A percentile compares a stretch with the other conserved stretches of the same genome.
phyloP scores from a whole-genome alignment of 768 basidiomycete genomes.

The Kwoniella sp. region DNA sequence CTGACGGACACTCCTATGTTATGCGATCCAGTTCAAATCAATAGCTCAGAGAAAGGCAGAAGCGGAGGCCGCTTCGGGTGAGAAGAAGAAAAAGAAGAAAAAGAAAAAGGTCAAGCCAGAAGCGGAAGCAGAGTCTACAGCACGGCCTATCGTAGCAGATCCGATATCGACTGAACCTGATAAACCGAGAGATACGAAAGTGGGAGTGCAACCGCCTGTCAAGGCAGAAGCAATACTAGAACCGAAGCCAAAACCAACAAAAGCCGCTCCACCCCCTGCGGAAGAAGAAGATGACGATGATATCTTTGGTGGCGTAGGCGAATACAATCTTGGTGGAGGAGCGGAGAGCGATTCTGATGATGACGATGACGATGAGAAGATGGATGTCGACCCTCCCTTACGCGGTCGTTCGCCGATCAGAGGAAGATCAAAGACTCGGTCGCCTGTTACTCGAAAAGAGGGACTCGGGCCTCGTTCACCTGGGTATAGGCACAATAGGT shows the following conservation, averaged over 20 bases:
- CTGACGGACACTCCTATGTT: too few species aligned
- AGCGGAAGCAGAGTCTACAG: conserved; percentile 1
- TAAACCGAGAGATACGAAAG: not conserved
- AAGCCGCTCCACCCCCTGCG: conserved; percentile 6
- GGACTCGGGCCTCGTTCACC: conserved; percentile 21
- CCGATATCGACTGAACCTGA: not conserved
- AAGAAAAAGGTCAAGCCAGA: conserved; percentile 45
- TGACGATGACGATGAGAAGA: conserved; percentile 46
- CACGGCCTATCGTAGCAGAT: not conserved
- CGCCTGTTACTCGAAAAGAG: conserved; percentile 8
- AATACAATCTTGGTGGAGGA: conserved; percentile 71
- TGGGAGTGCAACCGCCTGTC: not conserved
- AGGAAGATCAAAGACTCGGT: conserved; percentile 25
- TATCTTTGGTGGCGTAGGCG: conserved; percentile 83
- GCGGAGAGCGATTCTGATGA: conserved; percentile 63
- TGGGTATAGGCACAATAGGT: conserved; percentile 19
- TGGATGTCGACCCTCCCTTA: conserved; percentile 12
- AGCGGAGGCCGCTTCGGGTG: conserved; percentile 20
- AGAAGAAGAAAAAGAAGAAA: conserved; percentile 50
- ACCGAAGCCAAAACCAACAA: not conserved
- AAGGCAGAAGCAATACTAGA: not conserved
- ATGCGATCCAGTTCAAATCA: conserved; percentile 52
- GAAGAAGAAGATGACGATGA: conserved; percentile 65
- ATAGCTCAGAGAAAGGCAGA: conserved; percentile 47
- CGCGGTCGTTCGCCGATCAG: not conserved